A percentile compares a stretch with the other conserved stretches of the same genome.
Evolutionary conservation across 192 early-diverging fungal species (phyloP).

Genomic region (Chytriomyces sp.): DNA sequence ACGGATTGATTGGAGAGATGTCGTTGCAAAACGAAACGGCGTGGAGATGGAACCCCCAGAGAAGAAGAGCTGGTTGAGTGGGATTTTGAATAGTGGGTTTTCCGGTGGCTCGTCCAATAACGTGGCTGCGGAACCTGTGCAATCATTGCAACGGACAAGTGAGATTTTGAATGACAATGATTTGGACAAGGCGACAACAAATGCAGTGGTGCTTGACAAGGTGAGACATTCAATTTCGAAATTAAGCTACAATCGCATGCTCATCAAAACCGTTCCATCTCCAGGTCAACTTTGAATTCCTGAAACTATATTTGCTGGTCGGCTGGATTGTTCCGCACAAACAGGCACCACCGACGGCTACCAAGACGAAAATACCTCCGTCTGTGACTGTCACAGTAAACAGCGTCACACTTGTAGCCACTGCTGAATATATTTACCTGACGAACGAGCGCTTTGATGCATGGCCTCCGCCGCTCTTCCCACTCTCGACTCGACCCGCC

Average conservation of each 20-base stretch:
- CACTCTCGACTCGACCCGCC: constrained; percentile 21
- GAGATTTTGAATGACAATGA: constrained; percentile 36
- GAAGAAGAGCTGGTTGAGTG: constrained; percentile 29
- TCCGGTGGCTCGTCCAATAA: no score
- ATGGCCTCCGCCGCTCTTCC: constrained; percentile 60
- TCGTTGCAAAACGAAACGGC: constrained; percentile 10
- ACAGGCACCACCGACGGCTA: background rate
- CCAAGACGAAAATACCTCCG: constrained; percentile 4
- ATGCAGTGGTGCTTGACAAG: constrained; percentile 32
- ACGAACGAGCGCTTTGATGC: constrained; percentile 54
- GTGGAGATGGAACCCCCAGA: background rate
- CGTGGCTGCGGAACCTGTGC: no score
- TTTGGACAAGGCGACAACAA: constrained; percentile 38
- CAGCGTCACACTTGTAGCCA: constrained; percentile 44
- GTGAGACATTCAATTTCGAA: background rate
- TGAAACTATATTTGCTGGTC: constrained; percentile 53
- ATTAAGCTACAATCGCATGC: background rate
- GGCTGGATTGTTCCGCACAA: constrained; percentile 48
- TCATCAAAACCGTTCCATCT: background rate
- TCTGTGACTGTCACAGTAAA: constrained; percentile 39
- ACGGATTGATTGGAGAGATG: constrained; percentile 25
- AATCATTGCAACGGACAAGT: no score
- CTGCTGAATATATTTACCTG: constrained; percentile 54
- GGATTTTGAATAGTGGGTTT: background rate
- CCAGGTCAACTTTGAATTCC: constrained; percentile 48